Evolutionary conservation across 345 rosid genomes (phyloP).

Genomic region (Turritis glabra): DNA sequence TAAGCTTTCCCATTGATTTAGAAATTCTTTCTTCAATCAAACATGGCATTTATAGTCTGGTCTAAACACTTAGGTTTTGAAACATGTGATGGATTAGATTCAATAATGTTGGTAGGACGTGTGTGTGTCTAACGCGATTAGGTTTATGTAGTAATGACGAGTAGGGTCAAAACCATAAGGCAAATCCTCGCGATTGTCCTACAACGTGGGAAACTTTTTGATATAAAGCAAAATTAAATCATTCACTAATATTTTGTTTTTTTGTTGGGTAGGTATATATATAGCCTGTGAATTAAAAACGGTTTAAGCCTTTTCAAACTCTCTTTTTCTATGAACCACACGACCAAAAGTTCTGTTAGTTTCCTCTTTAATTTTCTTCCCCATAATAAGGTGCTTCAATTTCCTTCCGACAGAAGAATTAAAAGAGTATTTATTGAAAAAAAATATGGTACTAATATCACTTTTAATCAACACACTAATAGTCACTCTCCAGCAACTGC

Average conservation of each 20-base stretch:
- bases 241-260: slow-evolving; percentile 27
- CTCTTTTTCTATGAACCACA: slow-evolving; percentile 36
- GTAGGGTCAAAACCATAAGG: slow-evolving; percentile 28
- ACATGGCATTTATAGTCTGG: background rate
- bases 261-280: slow-evolving; percentile 39
- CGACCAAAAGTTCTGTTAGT: slow-evolving; percentile 21
- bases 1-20: background rate
- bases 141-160: slow-evolving; percentile 8
- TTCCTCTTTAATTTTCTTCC: slow-evolving; percentile 36
- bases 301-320: slow-evolving; percentile 17
- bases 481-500: too few relatives aligned
- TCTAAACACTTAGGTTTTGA: background rate
- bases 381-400: slow-evolving; percentile 34
- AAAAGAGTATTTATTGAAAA: background rate
- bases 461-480: too few relatives aligned
- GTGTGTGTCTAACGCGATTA: slow-evolving; percentile 5
- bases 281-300: slow-evolving; percentile 18
- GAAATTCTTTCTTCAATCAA: background rate
- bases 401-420: slow-evolving; percentile 15
- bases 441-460: background rate
- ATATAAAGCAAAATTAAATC: slow-evolving; percentile 18
- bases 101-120: background rate
- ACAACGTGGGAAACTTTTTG: slow-evolving; percentile 39
- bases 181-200: slow-evolving; percentile 18
- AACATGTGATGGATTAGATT: background rate